Base-by-base conservation (phyloP, 2,329 filamentous ascomycete species). In the Alternaria metachromatica region DNA sequence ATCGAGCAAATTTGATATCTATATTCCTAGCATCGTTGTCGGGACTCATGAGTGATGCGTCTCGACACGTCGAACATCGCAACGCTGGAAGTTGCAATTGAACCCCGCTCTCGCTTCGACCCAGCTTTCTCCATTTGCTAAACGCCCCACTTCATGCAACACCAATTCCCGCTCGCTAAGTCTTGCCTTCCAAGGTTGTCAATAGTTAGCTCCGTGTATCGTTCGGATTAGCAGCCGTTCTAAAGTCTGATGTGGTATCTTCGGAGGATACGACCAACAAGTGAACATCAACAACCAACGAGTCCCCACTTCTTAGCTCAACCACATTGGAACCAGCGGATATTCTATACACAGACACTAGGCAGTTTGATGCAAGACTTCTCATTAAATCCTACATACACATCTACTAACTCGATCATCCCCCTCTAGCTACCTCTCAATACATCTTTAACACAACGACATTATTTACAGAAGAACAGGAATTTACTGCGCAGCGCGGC, bases 401-500 rank as follows among this genome's bases (percentile, higher is more conserved):
- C 20, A 37, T 41, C 20, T 23, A 23, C 28, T 25, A n/a, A 25
- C 28, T 53, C 9, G 13, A 53, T 53, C 49, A 25, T 23, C 18
- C 2, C 8, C 20, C 30, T 53, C 49, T 37, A 33, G 20, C 20
- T 41, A 53, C 30, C 5, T 21, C 44, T 41, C 45, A n/a, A 25
- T 12, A 48, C 45, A 25, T 48, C 21, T 33, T 25, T 15, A 37
- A 53, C 49, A 53, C 30, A 53, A 53, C 20, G 49, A 53, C 41
- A 53, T 41, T 20, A 26, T 37, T 51, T 37, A 41, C 30, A 53
- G 28, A 12, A 53, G 49, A 53, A 51, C 21, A 41, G 15, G 4
- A n/a, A 30, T 11, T 10, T 53, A 53, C 18, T 53, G 33, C 20
- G 30, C 57, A n/a, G 65, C 63, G 54, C 72, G 67, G 55, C 71